Conservation (phyloP, 345 rosid genomes). For the Raphanus raphanistrum region DNA sequence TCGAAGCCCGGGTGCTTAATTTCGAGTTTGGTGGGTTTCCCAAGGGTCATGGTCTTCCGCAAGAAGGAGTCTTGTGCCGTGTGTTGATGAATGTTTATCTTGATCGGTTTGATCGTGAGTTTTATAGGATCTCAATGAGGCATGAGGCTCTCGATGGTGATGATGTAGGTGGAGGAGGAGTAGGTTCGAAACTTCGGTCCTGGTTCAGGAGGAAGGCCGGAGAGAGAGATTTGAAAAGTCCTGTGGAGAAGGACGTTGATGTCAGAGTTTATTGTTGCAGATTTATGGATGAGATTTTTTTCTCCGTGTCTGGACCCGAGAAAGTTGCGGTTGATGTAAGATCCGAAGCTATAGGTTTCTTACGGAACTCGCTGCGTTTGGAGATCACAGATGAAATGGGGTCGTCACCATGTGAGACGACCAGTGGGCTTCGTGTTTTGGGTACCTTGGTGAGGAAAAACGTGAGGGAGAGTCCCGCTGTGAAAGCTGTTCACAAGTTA, state of each 20-base stretch:
- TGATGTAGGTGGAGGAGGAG: constrained; percentile 27
- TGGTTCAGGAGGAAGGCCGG: constrained; percentile 85
- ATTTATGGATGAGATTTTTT: constrained; percentile 81
- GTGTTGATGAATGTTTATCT: constrained; percentile 82
- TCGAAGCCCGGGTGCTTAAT: constrained; percentile 67
- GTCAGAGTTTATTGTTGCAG: constrained; percentile 69
- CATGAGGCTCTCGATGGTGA: constrained; percentile 67
- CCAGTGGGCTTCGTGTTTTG: constrained; percentile 60
- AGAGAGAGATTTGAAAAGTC: constrained; percentile 41
- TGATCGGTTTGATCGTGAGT: constrained; percentile 66
- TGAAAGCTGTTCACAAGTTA: constrained; percentile 77
- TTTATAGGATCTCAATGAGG: constrained; percentile 68
- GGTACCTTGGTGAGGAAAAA: constrained; percentile 64
- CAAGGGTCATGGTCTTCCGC: constrained; percentile 96
- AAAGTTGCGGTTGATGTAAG: constrained; percentile 57
- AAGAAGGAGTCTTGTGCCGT: constrained; percentile 84
- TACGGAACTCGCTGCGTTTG: constrained; percentile 53
- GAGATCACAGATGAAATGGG: constrained; percentile 50
- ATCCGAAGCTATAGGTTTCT: constrained; percentile 52
- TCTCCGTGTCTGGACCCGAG: constrained; percentile 68
- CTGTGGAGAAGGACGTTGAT: constrained; percentile 30
- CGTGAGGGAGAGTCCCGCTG: constrained; percentile 59
- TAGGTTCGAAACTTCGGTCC: constrained; percentile 62
- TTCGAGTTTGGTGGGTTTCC: constrained; percentile 88
- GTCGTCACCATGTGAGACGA: constrained; percentile 47